phyloP scores from a whole-genome alignment of 2,329 filamentous ascomycete species.

The Alternaria rosae region DNA sequence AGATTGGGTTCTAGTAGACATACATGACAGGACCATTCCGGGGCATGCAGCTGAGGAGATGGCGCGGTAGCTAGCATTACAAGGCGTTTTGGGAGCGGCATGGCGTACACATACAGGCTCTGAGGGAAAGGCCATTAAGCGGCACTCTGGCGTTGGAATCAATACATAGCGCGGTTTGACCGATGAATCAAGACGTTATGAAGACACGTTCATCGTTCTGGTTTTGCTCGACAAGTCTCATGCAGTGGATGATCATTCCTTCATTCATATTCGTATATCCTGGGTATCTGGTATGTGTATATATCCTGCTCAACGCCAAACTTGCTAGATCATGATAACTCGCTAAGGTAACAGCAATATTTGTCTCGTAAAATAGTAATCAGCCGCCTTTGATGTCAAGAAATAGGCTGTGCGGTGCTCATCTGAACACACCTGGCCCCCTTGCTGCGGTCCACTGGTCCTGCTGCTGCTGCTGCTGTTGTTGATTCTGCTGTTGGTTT shows the following conservation, averaged over 20 bases:
- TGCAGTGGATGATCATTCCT: not conserved
- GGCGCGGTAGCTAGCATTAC: slow-evolving; percentile 14
- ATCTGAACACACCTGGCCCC: slow-evolving; percentile 34
- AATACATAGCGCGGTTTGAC: not conserved
- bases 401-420: not conserved
- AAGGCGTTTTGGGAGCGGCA: slow-evolving; percentile 15
- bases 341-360: not conserved
- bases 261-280: not conserved
- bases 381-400: not conserved
- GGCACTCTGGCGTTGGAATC: slow-evolving; percentile 11
- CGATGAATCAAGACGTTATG: not conserved
- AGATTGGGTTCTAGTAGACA: slow-evolving; percentile 38
- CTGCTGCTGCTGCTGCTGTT: slow-evolving; percentile 26
- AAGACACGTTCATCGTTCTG: not conserved
- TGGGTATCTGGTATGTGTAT: slow-evolving; percentile 1
- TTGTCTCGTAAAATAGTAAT: not conserved
- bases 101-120: slow-evolving; percentile 2
- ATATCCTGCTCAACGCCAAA: not conserved
- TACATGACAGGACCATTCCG: not conserved
- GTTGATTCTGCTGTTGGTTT: slow-evolving; percentile 25
- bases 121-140: slow-evolving; percentile 2
- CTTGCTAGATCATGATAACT: not conserved
- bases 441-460: slow-evolving; percentile 36
- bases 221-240: not conserved
- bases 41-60: not conserved